Conservation (phyloP, 2,329 filamentous ascomycete genomes). For the Ciborinia camelliae region DNA sequence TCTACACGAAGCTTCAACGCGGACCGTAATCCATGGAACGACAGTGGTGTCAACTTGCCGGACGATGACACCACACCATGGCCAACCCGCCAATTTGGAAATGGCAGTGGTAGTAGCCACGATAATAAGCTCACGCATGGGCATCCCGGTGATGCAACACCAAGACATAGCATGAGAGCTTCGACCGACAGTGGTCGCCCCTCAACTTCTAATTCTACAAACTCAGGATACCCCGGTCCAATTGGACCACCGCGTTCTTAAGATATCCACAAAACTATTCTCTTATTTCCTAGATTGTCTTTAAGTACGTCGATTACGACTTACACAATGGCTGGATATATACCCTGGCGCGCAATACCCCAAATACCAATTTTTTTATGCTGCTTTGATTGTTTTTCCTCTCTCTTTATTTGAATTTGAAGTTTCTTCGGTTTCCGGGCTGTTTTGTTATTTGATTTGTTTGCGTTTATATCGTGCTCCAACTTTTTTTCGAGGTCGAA, state of each 20-base stretch:
- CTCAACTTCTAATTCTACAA: conserved; percentile 90
- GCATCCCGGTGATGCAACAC: conserved; percentile 76
- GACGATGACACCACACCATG: conserved; percentile 73
- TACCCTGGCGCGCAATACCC: conserved; percentile 39
- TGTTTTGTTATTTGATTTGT: conserved; percentile 5
- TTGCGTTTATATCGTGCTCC: conserved; percentile 11
- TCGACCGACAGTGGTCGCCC: conserved; percentile 90
- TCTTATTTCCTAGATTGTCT: conserved; percentile 34
- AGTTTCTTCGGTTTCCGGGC: conserved; percentile 19
- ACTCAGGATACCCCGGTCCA: conserved; percentile 93
- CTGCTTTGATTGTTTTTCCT: conserved; percentile 30
- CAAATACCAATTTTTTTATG: conserved; percentile 37
- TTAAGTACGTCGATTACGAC: conserved; percentile 26
- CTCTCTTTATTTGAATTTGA: conserved; percentile 18
- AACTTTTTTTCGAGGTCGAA: conserved; percentile 22
- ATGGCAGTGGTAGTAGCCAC: conserved; percentile 56
- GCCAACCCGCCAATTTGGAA: conserved; percentile 60
- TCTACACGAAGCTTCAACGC: conserved; percentile 86
- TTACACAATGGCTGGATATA: conserved; percentile 37
- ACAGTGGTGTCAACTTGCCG: conserved; percentile 89
- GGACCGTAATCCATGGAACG: conserved; percentile 97
- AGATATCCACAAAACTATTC: conserved; percentile 29
- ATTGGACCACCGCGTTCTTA: conserved; percentile 81
- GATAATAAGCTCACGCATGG: conserved; percentile 59
- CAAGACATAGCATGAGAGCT: conserved; percentile 76